These are phyloP conservation scores for Colletotrichum sp. DNA, from an alignment of 2,329 filamentous ascomycete genomes.

Conservation along the genomic window DNA sequence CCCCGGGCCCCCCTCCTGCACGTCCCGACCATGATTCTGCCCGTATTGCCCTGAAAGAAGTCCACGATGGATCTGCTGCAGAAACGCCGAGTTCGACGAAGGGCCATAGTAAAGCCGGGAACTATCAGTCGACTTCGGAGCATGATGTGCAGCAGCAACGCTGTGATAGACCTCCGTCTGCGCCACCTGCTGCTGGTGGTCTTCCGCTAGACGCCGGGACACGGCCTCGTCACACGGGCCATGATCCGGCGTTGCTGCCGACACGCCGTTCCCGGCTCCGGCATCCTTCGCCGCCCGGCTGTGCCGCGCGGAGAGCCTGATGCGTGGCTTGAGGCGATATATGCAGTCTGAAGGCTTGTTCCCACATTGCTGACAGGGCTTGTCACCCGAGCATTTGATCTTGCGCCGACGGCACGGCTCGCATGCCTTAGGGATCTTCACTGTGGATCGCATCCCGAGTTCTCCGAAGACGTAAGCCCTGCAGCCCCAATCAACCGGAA, in stretches of 20 bases:
- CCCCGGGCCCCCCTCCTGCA: slow-evolving; percentile 28
- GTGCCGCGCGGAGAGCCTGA: slow-evolving; percentile 29
- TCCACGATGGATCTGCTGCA: slow-evolving; percentile 33
- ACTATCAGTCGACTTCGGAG: slow-evolving; percentile 25
- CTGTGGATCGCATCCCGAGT: slow-evolving; percentile 3
- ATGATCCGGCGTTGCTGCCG: neutral
- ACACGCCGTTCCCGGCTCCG: slow-evolving; percentile 4
- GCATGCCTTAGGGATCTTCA: slow-evolving; percentile 26
- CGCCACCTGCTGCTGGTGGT: slow-evolving; percentile 37
- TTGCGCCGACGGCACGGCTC: slow-evolving; percentile 26
- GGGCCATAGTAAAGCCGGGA: slow-evolving; percentile 32
- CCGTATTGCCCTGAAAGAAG: slow-evolving; percentile 25
- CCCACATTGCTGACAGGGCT: slow-evolving; percentile 22
- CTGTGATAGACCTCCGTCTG: slow-evolving; percentile 28
- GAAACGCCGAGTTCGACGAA: slow-evolving; percentile 33
- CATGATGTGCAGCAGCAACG: slow-evolving; percentile 24
- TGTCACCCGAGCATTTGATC: slow-evolving; percentile 22
- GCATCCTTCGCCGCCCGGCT: slow-evolving; percentile 40
- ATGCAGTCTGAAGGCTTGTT: slow-evolving; percentile 19
- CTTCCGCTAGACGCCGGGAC: neutral
- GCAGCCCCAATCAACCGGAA: neutral
- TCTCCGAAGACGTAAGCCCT: neutral
- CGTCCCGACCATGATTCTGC: slow-evolving; percentile 16
- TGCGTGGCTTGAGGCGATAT: slow-evolving; percentile 23
- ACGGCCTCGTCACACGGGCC: neutral